Conservation (phyloP, 2,329 filamentous ascomycete species). For the Neonectria hederae region DNA sequence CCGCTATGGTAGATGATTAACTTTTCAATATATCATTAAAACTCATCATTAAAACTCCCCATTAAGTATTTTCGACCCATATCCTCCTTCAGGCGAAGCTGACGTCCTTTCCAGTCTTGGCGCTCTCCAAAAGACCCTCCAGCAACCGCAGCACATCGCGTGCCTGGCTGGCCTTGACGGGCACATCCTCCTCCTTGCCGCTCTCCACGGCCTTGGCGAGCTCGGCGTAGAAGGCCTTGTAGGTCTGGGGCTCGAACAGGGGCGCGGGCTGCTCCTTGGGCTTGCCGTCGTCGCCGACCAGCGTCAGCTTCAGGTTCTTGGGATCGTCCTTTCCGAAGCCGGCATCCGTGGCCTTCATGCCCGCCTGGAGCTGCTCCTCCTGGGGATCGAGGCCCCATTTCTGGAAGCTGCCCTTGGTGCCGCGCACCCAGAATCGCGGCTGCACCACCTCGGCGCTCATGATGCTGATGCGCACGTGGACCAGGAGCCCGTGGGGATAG, state of each 20-base stretch:
- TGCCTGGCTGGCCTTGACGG: slow-evolving; percentile 62
- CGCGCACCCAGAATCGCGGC: slow-evolving; percentile 80
- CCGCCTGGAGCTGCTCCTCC: slow-evolving; percentile 76
- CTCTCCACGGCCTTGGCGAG: slow-evolving; percentile 59
- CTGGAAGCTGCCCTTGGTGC: slow-evolving; percentile 77
- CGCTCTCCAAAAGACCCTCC: slow-evolving; percentile 62
- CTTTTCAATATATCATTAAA: slow-evolving; percentile 19
- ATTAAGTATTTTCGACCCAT: slow-evolving; percentile 1
- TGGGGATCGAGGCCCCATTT: slow-evolving; percentile 78
- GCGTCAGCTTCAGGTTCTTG: slow-evolving; percentile 67
- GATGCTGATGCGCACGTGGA: slow-evolving; percentile 74
- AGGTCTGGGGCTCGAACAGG: slow-evolving; percentile 73
- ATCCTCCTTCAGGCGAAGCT: slow-evolving; percentile 40
- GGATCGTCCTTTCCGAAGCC: slow-evolving; percentile 73
- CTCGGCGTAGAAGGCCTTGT: slow-evolving; percentile 71
- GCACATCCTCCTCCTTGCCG: slow-evolving; percentile 60
- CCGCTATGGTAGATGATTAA: neutral
- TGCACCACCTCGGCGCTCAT: slow-evolving; percentile 75
- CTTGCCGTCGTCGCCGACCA: slow-evolving; percentile 61
- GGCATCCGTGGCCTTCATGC: slow-evolving; percentile 67
- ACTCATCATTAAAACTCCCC: no score
- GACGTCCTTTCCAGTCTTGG: slow-evolving; percentile 57
- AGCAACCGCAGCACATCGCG: slow-evolving; percentile 63
- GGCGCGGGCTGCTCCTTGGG: slow-evolving; percentile 61
- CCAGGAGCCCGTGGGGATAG: slow-evolving; percentile 71